Base-by-base conservation (phyloP, 768 basidiomycete species). In the Terana coerulea region DNA sequence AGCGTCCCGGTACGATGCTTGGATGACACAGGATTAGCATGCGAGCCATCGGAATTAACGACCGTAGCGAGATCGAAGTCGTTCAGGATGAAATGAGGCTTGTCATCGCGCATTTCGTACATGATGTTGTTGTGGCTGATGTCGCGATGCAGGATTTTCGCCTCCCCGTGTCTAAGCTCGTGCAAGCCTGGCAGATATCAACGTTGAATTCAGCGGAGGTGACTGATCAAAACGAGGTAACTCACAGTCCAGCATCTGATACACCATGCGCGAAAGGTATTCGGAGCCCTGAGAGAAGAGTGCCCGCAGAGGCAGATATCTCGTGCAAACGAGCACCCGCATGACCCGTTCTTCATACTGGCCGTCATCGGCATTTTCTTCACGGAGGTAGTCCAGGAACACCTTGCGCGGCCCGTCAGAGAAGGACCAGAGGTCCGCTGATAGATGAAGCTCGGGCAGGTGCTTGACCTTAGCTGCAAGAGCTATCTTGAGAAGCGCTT, bases 1-100 rank as follows among this genome's bases (percentile, higher is more conserved):
- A 50, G 49, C 17, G 49, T 50, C n/a, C 49, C 49, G 14, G 49
- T 50, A 11, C 49, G 49, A 43, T 50, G 49, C 15, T 42, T 50
- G 10, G 49, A 50, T 7, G 21, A n/a, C 15, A 28, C 3, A 10
- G 10, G 26, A 11, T 5, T 15, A 14, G 3, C 10, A 2, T 2
- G 35, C 21, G 21, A 3, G n/a, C 35, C 26, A 37, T 41, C 28
- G 14, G 11, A 10, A 12, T 22, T 25, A 9, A 42, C 37, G n/a
- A 39, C 8, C 15, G 49, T 50, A 12, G 49, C 49, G 12, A 50
- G 34, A 21, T 50, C 49, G 22, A 41, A 51, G 28, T 51, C 49
- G 40, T 40, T 51, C 5, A 51, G 39, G 12, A 51, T 42, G 19
- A 51, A 51, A 17, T 26, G 15, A 2, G 29, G 26, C 3, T n/a